Base-by-base conservation (phyloP, 768 basidiomycete species). In the Cystoderma amianthinum region DNA sequence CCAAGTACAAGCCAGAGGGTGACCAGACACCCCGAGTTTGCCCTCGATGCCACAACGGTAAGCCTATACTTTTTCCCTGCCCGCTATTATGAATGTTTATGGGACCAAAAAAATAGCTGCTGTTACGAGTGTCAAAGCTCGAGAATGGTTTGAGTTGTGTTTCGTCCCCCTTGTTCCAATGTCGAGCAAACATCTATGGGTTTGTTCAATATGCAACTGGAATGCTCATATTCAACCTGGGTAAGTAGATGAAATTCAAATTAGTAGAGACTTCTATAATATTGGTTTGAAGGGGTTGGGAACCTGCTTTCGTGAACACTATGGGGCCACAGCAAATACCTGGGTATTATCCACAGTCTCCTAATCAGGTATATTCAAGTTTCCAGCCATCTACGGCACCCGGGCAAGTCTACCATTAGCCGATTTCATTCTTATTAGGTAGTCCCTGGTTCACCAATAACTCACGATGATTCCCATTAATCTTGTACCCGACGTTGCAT, bases 181-280 rank as follows among this genome's bases (percentile, higher is more conserved):
- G 59, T 66, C 55, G 25, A 71, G 70, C 11, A 72, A 67, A 36
- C 74, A 71, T 44, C 53, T 85, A 33, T 85, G 84, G 84, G 55
- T 72, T 41, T 85, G 83, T 58, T 62, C 68, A 9, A 81, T 82
- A 45, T 85, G 84, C 57, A 72, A 77, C 44, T 79, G 81, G 69
- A 63, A 62, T 43, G 64, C 72, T 21, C 67, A 68, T 2, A 60
- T 68, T 47, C 72, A 74, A 50, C 55, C 63, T 45, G 76, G 72
- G 75, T 77, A 43, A 41, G 71, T 37, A 7, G 25, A n/a, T n/a
- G n/a, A n/a, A n/a, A n/a, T n/a, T n/a, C n/a, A n/a, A n/a, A n/a
- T n/a, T n/a, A n/a, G n/a, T n/a, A n/a, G n/a, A n/a, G 5, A 23
- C 11, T 33, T 30, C 30, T 12, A 24, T n/a, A n/a, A n/a, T n/a